A percentile compares a stretch with the other conserved stretches of the same genome.
phyloP scores from a whole-genome alignment of 2,329 filamentous ascomycete genomes.

The Acrocalymma vagum region DNA sequence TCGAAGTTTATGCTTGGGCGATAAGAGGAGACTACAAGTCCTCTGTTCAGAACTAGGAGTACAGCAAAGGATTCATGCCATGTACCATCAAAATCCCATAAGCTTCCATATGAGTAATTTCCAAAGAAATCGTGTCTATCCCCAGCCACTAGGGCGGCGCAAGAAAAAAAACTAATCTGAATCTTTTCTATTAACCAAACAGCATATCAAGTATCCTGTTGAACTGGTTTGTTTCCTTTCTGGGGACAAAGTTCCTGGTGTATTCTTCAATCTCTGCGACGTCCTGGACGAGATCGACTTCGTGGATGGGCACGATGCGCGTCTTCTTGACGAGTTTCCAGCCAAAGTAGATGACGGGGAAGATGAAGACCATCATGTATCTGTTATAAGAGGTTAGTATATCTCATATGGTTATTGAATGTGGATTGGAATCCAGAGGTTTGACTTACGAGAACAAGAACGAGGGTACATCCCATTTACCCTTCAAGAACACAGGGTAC shows the following conservation, averaged over 20 bases:
- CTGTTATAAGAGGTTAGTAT: constrained; percentile 28
- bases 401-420: constrained; percentile 7
- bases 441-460: constrained; percentile 74
- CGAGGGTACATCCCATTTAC: constrained; percentile 71
- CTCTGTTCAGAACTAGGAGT: too few species aligned
- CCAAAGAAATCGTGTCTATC: too few species aligned
- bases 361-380: constrained; percentile 77
- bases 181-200: constrained; percentile 43
- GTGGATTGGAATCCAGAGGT: neutral
- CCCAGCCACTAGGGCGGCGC: too few species aligned
- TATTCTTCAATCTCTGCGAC: constrained; percentile 75
- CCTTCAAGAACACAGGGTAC: constrained; percentile 77
- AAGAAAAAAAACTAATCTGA: neutral
- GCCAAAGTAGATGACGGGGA: constrained; percentile 72
- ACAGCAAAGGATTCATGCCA: too few species aligned
- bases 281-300: constrained; percentile 71
- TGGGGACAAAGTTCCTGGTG: constrained; percentile 65
- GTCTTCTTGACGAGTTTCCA: constrained; percentile 78
- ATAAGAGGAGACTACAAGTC: too few species aligned
- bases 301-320: constrained; percentile 61
- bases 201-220: constrained; percentile 55
- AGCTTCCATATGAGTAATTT: too few species aligned
- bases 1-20: too few species aligned
- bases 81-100: too few species aligned
- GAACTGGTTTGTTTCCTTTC: constrained; percentile 55